phyloP scores from a whole-genome alignment of 345 rosid species.

The Sonneratia alba region DNA sequence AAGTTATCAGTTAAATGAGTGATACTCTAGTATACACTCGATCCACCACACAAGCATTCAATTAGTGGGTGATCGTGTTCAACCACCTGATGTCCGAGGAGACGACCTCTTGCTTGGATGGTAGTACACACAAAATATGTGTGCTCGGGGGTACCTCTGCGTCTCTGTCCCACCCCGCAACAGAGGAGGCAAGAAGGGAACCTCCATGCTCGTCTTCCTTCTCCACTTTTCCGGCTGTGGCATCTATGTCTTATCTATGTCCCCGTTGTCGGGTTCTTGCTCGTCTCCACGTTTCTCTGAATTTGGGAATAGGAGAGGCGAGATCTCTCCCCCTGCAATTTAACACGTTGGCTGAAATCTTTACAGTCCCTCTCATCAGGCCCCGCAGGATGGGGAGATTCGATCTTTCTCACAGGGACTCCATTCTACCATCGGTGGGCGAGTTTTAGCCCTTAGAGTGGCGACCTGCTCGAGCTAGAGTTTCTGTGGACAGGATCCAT shows the following conservation, averaged over 20 bases:
- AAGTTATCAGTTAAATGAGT: too few species aligned
- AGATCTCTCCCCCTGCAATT: neutral
- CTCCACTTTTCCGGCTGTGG: neutral
- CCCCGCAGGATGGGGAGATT: slow-evolving; percentile 27
- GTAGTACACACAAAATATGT: too few species aligned
- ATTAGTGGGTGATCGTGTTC: too few species aligned
- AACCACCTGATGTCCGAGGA: too few species aligned
- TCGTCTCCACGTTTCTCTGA: neutral
- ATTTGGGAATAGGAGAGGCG: neutral
- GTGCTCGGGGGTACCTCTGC: too few species aligned
- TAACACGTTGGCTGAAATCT: neutral
- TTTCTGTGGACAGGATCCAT: too few species aligned
- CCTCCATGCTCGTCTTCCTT: neutral
- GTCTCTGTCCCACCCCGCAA: too few species aligned
- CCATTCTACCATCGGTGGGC: neutral
- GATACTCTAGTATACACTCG: too few species aligned
- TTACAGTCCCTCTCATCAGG: slow-evolving; percentile 17
- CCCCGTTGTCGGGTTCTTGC: neutral
- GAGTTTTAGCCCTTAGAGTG: too few species aligned
- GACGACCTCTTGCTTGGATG: too few species aligned
- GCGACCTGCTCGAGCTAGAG: too few species aligned
- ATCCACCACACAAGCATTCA: too few species aligned
- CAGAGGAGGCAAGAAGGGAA: neutral
- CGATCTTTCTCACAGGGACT: slow-evolving; percentile 27
- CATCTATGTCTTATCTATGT: neutral